Percentiles rank a stretch among this genome's conserved stretches.
Conservation (phyloP, 495 filamentous ascomycete species). For the Aspergillus ostianus region DNA sequence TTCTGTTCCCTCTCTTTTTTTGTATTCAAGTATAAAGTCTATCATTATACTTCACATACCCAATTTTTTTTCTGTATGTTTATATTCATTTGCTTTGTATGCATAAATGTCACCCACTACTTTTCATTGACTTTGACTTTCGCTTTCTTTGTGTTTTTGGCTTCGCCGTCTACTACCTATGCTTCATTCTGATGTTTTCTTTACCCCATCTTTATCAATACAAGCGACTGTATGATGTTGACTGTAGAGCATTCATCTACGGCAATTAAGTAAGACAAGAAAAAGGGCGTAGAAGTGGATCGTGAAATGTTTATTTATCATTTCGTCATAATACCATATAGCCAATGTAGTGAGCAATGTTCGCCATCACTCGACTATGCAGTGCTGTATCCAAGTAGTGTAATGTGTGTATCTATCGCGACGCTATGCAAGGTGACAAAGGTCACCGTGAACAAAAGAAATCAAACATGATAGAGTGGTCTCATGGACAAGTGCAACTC, state of each 20-base stretch:
- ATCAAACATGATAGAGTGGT: not conserved
- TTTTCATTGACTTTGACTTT: constrained; percentile 8
- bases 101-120: not conserved
- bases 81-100: constrained; percentile 14
- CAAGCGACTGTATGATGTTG: not conserved
- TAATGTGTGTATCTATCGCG: not conserved
- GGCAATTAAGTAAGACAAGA: not conserved
- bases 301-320: not conserved
- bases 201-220: not conserved
- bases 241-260: not conserved
- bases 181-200: not conserved
- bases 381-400: not conserved
- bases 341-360: not conserved
- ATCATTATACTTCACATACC: constrained; percentile 21
- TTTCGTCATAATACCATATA: not conserved
- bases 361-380: too few relatives aligned
- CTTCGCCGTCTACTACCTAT: not conserved
- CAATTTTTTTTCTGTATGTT: constrained; percentile 24
- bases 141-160: constrained; percentile 1
- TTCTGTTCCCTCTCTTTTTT: constrained; percentile 13
- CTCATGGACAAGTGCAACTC: not conserved
- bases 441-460: not conserved
- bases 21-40: constrained; percentile 20
- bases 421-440: not conserved
- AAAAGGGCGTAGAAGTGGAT: not conserved